A percentile compares a stretch with the other conserved stretches of the same genome.
Evolutionary conservation across 2,329 filamentous ascomycete species (phyloP).

Genomic region (Claviceps sp.): DNA sequence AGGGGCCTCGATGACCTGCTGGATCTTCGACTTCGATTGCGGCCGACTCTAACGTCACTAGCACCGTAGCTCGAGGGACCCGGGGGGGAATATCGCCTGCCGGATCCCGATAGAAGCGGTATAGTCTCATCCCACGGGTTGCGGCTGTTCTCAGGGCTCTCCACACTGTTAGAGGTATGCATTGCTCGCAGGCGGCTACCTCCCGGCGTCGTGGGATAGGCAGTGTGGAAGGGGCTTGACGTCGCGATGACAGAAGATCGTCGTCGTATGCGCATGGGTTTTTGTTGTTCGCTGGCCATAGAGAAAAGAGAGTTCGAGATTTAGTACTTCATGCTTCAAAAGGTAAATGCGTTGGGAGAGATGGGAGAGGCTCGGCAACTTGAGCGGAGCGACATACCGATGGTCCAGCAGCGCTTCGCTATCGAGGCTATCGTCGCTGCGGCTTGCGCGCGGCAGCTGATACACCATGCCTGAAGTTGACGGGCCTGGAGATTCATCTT

Average conservation of each 20-base stretch:
- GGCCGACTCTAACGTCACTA: constrained; percentile 21
- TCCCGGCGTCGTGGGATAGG: constrained; percentile 14
- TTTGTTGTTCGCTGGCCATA: constrained; percentile 42
- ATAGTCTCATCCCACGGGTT: constrained; percentile 34
- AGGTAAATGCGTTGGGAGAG: background rate
- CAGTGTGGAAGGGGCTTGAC: constrained; percentile 21
- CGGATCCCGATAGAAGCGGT: constrained; percentile 35
- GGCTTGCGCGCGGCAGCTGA: constrained; percentile 37
- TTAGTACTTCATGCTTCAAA: background rate
- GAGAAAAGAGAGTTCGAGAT: background rate
- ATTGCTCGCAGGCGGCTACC: constrained; percentile 24
- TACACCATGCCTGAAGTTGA: constrained; percentile 36
- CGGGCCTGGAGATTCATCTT: constrained; percentile 22
- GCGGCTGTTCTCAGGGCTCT: constrained; percentile 34
- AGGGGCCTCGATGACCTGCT: constrained; percentile 36
- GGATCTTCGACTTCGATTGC: constrained; percentile 31
- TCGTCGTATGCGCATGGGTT: constrained; percentile 50
- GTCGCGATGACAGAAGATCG: constrained; percentile 38
- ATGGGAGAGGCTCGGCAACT: background rate
- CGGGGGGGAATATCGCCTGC: constrained; percentile 11
- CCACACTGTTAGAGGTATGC: constrained; percentile 25
- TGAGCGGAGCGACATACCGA: constrained; percentile 34
- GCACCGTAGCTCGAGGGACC: constrained; percentile 28
- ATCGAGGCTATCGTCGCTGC: constrained; percentile 78
- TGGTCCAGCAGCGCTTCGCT: constrained; percentile 83